These are phyloP conservation scores for Metschnikowia anglica DNA, from an alignment of 805 yeast genomes.

Conservation along the genomic window DNA sequence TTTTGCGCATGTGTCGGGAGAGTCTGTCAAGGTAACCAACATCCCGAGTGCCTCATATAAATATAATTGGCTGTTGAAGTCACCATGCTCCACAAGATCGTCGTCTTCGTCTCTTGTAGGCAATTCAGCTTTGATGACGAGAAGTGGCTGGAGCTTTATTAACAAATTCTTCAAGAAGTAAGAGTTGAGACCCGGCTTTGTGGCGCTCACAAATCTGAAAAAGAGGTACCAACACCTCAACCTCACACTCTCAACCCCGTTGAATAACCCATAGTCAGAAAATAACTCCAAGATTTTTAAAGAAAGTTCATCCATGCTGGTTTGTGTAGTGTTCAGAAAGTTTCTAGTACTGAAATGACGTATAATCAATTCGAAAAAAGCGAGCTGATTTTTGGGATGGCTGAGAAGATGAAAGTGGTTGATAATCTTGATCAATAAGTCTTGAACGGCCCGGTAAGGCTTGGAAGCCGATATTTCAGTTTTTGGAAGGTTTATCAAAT, in stretches of 20 bases:
- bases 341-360: conserved; percentile 67
- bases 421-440: conserved; percentile 57
- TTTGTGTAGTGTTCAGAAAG: conserved; percentile 27
- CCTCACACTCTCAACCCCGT: conserved; percentile 68
- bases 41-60: conserved; percentile 86
- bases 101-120: conserved; percentile 57
- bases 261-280: conserved; percentile 79
- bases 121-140: conserved; percentile 60
- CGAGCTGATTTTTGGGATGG: conserved; percentile 80
- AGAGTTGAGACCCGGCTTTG: conserved; percentile 59
- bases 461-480: conserved; percentile 62
- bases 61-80: conserved; percentile 75
- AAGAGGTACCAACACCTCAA: conserved; percentile 89
- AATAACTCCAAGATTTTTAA: conserved; percentile 71
- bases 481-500: conserved; percentile 69
- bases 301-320: conserved; percentile 48
- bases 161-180: conserved; percentile 57
- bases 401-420: conserved; percentile 41
- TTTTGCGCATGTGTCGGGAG: conserved; percentile 32
- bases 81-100: conserved; percentile 46
- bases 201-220: conserved; percentile 73
- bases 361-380: conserved; percentile 80
- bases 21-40: conserved; percentile 49
- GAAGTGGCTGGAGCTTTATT: conserved; percentile 57
- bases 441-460: conserved; percentile 61